Conservation (phyloP, 768 basidiomycete species). For the Rhizopogon rudus region DNA sequence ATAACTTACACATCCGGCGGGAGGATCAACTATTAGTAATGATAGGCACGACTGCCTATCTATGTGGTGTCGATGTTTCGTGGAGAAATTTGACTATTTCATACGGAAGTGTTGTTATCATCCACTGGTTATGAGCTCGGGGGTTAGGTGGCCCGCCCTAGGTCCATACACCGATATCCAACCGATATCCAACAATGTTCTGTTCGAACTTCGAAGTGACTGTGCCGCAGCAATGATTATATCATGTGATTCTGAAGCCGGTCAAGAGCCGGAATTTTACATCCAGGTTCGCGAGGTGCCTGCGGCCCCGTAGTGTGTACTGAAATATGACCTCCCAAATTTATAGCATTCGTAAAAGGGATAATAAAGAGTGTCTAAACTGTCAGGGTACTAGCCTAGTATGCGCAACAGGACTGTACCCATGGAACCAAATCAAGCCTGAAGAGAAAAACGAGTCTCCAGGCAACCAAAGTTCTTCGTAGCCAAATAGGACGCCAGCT, state of each 20-base stretch:
- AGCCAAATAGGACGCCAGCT: conserved; percentile 16
- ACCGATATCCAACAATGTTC: background rate
- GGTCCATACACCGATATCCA: background rate
- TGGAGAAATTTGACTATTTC: conserved; percentile 1
- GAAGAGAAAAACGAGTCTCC: background rate
- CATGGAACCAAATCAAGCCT: conserved; percentile 15
- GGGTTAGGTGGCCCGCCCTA: background rate
- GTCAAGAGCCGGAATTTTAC: too few relatives aligned
- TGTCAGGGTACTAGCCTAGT: background rate
- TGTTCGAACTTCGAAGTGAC: conserved; percentile 38
- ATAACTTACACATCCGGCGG: background rate
- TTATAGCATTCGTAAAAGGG: background rate
- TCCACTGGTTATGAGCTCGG: background rate
- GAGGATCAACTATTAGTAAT: background rate
- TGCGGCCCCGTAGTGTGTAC: too few relatives aligned
- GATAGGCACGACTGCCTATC: background rate
- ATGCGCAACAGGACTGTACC: conserved; percentile 20
- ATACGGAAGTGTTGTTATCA: background rate
- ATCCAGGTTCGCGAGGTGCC: too few relatives aligned
- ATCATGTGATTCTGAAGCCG: conserved; percentile 44
- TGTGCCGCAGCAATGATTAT: conserved; percentile 37
- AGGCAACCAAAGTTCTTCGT: conserved; percentile 19
- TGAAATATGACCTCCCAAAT: background rate
- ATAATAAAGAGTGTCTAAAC: background rate
- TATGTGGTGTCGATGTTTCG: background rate